These are phyloP conservation scores for Inga leiocalycina DNA, from an alignment of 306 rosid species.

Conservation along the genomic window DNA sequence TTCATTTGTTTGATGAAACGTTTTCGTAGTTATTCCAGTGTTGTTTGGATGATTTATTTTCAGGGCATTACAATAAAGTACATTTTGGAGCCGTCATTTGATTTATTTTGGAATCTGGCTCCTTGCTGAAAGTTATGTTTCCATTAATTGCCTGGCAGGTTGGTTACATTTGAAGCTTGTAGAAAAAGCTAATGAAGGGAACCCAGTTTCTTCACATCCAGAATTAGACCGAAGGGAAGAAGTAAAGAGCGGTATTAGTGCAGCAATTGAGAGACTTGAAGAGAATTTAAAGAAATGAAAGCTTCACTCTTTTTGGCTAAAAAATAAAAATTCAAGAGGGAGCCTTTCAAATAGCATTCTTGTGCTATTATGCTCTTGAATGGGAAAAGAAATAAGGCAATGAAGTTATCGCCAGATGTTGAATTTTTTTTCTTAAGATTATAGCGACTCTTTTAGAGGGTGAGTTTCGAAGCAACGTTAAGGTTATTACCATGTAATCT, in stretches of 20 bases:
- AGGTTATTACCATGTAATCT: too few relatives aligned
- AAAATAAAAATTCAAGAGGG: not conserved
- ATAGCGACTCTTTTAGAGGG: too few relatives aligned
- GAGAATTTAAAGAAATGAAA: conserved; percentile 68
- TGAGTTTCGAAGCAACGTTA: too few relatives aligned
- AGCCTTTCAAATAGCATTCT: conserved; percentile 18
- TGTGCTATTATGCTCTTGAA: conserved; percentile 15
- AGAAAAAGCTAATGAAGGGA: conserved; percentile 81
- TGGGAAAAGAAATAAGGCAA: conserved; percentile 20
- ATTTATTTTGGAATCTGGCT: conserved; percentile 16
- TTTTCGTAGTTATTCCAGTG: conserved; percentile 5
- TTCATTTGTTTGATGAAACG: not conserved
- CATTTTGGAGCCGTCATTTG: not conserved
- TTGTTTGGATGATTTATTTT: conserved; percentile 16
- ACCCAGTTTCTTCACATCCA: conserved; percentile 35
- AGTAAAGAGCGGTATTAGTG: conserved; percentile 73
- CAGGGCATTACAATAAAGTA: not conserved
- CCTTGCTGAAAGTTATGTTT: conserved; percentile 28
- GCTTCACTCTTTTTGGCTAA: not conserved
- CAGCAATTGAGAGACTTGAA: conserved; percentile 89
- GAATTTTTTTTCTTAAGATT: too few relatives aligned
- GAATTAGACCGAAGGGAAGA: conserved; percentile 46
- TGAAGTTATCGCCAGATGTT: not conserved
- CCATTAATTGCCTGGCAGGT: conserved; percentile 55
- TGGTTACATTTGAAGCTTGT: conserved; percentile 89